Base-by-base conservation (phyloP, 2,329 filamentous ascomycete species). In the Aspergillus hiratsukae region DNA sequence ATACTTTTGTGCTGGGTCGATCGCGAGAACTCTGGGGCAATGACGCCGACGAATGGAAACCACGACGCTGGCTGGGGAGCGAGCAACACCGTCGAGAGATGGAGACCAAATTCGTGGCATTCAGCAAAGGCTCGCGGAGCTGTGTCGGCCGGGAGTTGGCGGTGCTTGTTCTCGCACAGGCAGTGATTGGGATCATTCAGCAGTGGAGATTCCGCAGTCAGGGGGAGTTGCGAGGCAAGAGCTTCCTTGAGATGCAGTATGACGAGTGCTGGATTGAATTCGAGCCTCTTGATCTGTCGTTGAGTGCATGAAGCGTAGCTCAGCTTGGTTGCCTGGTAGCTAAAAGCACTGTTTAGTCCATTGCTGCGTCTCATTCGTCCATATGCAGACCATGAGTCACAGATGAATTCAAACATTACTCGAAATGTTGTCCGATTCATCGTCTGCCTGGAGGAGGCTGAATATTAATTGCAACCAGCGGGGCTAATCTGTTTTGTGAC, bases 231-330 rank as follows among this genome's bases (percentile, higher is more conserved):
- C 19, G 43, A 8, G 60, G 61, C 4, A 54, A 51, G 43, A 61
- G 55, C 37, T 62, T 54, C 29, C 45, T 64, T 48, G 60, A 62
- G 52, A 64, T 62, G 61, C 57, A 61, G 51, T 64, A 64, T 48
- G 60, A 64, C 7, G 45, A 54, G 3, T 62, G 61, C 28, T 59
- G 54, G 56, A 48, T 64, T 19, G 23, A 41, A 17, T 49, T 51
- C 11, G 35, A 53, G 29, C 49, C 31, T 9, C 11, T 41, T 9
- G 35, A 19, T 7, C 8, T 40, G 14, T 25, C 37, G 10, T 37
- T 37, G 14, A 37, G 31, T 14, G 31, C 1, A 37, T 37, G 31
- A 37, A 37, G 31, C 31, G 6, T 37, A 37, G 31, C 14, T 37
- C 31, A 17, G 31, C 31, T 37, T 7, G 31, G 3, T 37, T 17